Base-by-base conservation (phyloP, 179 eudicot genomes). In the Silene noctiflora region DNA sequence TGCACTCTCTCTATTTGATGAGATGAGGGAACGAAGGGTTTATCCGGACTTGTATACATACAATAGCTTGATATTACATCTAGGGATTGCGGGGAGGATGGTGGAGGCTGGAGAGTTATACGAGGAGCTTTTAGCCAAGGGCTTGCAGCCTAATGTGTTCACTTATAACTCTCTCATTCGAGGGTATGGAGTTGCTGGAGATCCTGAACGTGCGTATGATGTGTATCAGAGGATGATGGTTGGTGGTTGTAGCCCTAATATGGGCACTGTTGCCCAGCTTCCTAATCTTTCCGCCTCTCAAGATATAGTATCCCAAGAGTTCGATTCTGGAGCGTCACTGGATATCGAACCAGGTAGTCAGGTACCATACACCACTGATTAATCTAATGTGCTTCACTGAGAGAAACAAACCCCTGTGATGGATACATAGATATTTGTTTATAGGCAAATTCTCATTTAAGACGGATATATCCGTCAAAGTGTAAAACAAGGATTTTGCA, bases 91-190 rank as follows among this genome's bases (percentile, higher is more conserved):
- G 44, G 97, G 99, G 74, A 88, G 76, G 88, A 82, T 89, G 71
- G 91, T 88, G 67, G 92, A 93, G 80, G 97, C 99, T 1, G 84
- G 79, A 59, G 86, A 88, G 75, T 76, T 92, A 69, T 93, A 87
- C 60, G 91, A 90, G 71, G 95, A 93, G 77, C 90, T 95, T 35
- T 83, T 80, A 78, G n/a, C 72, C n/a, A 83, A 84, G 79, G 99
- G 97, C 39, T 69, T 95, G 75, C 84, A 93, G 85, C 99, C 99
- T 24, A 87, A 77, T 86, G 96, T 89, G 17, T 91, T 86, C 51
- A 95, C 99, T 6, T 95, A 93, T 78, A 95, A 95, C 76, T 91
- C 96, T 80, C 87, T 95, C 48, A 91, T 95, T 77, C 87, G 93
- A 76, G 99, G 95, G 13, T 89, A 95, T 84, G 89, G 92, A 67